These are phyloP conservation scores for Gamarada debralockiae DNA, from an alignment of 495 filamentous ascomycete species.

Conservation along the genomic window DNA sequence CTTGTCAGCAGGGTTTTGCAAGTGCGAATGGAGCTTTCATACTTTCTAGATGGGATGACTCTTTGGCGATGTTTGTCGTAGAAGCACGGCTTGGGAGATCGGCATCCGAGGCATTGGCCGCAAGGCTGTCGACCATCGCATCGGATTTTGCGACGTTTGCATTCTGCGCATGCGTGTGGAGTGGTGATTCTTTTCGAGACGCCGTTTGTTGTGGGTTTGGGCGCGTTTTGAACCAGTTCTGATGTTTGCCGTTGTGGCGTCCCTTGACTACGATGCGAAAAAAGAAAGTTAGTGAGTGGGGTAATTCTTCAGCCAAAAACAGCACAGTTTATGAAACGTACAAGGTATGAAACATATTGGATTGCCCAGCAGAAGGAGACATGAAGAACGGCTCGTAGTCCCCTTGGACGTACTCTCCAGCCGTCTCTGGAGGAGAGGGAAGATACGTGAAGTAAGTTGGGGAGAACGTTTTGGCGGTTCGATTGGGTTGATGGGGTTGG, in stretches of 20 bases:
- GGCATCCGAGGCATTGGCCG: constrained; percentile 53
- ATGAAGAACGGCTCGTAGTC: constrained; percentile 12
- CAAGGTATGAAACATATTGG: constrained; percentile 26
- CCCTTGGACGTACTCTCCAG: background rate
- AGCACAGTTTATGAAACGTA: no score
- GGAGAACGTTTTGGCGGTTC: background rate
- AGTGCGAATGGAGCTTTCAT: constrained; percentile 6
- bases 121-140: constrained; percentile 57
- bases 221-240: constrained; percentile 21
- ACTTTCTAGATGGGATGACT: constrained; percentile 54
- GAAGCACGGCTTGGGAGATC: constrained; percentile 53
- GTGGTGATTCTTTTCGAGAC: constrained; percentile 48
- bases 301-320: no score
- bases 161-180: constrained; percentile 55
- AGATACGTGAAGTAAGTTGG: background rate
- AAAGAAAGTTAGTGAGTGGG: no score
- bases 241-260: constrained; percentile 15
- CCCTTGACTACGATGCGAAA: constrained; percentile 18
- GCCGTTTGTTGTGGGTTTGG: constrained; percentile 21
- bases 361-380: constrained; percentile 20
- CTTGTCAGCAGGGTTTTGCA: constrained; percentile 10
- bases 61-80: constrained; percentile 58
- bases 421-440: background rate
- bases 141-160: constrained; percentile 55
- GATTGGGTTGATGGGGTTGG: background rate